phyloP scores from a whole-genome alignment of 2,329 filamentous ascomycete species.

The Sporothrix brunneoviolacea region DNA sequence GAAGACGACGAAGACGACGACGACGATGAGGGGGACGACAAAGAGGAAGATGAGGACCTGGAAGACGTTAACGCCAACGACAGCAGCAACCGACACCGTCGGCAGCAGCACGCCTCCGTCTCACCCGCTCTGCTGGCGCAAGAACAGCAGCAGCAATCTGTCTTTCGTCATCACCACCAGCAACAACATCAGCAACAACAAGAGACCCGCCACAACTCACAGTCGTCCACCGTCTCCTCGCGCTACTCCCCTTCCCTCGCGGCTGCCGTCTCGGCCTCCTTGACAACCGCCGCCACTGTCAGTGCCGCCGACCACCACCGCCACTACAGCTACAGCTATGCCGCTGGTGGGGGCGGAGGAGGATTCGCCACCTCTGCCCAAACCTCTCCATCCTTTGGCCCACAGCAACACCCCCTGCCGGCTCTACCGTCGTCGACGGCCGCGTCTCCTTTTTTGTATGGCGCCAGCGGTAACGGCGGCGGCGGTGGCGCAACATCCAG shows the following conservation, averaged over 20 bases:
- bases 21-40: not conserved
- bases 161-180: constrained; percentile 10
- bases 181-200: constrained; percentile 12
- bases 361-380: constrained; percentile 35
- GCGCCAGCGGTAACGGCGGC: constrained; percentile 9
- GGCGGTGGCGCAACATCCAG: not conserved
- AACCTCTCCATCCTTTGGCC: constrained; percentile 52
- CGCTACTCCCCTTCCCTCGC: constrained; percentile 19
- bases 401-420: constrained; percentile 33
- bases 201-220: constrained; percentile 42
- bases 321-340: constrained; percentile 43
- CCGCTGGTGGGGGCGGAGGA: constrained; percentile 17
- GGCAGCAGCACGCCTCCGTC: constrained; percentile 35
- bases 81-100: constrained; percentile 40
- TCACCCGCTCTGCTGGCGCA: constrained; percentile 47
- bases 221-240: constrained; percentile 43
- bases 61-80: not conserved
- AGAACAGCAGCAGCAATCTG: constrained; percentile 26
- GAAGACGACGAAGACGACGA: constrained; percentile 6
- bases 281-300: not conserved
- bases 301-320: constrained; percentile 33
- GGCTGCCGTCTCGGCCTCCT: constrained; percentile 34
- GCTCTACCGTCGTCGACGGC: constrained; percentile 1
- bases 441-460: constrained; percentile 23
- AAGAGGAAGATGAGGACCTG: not conserved